phyloP scores from a whole-genome alignment of 768 basidiomycete genomes.

The Tylopilus intermedius region DNA sequence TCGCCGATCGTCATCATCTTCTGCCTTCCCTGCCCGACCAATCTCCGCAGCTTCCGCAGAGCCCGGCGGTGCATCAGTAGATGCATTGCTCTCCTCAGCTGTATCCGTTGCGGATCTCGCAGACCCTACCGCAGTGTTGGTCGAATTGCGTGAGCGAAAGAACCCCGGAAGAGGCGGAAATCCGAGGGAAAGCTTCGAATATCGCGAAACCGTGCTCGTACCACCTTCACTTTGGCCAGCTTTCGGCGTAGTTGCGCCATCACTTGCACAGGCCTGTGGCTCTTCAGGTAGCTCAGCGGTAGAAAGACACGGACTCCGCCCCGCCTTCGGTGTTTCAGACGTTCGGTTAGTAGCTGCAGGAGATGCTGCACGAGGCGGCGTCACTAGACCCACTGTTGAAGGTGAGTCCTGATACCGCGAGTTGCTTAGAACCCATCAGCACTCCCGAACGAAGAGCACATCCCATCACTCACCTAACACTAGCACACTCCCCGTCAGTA shows the following conservation, averaged over 20 bases:
- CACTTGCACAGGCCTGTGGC: slow-evolving; percentile 41
- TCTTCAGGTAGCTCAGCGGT: slow-evolving; percentile 29
- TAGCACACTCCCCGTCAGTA: slow-evolving; percentile 59
- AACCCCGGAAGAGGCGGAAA: slow-evolving; percentile 62
- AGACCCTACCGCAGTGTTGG: slow-evolving; percentile 30
- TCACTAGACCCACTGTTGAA: slow-evolving; percentile 19
- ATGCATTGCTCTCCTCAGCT: slow-evolving; percentile 20
- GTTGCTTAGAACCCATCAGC: slow-evolving; percentile 18
- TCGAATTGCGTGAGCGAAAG: slow-evolving; percentile 57
- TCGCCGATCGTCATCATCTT: slow-evolving; percentile 43
- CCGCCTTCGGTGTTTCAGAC: slow-evolving; percentile 28
- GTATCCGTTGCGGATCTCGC: slow-evolving; percentile 20
- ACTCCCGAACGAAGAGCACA: background rate
- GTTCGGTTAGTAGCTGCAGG: slow-evolving; percentile 9
- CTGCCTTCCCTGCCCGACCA: slow-evolving; percentile 10
- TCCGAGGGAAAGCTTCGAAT: slow-evolving; percentile 46
- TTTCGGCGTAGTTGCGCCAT: slow-evolving; percentile 58
- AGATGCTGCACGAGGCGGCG: slow-evolving; percentile 20
- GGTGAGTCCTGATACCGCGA: slow-evolving; percentile 19
- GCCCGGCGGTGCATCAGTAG: slow-evolving; percentile 2
- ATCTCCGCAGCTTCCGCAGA: slow-evolving; percentile 8
- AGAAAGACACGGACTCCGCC: slow-evolving; percentile 12
- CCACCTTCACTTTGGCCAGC: slow-evolving; percentile 33
- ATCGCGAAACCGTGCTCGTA: slow-evolving; percentile 21
- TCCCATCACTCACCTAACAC: slow-evolving; percentile 38